phyloP scores from a whole-genome alignment of 2,329 filamentous ascomycete species.

The Pseudodiploospora longispora region DNA sequence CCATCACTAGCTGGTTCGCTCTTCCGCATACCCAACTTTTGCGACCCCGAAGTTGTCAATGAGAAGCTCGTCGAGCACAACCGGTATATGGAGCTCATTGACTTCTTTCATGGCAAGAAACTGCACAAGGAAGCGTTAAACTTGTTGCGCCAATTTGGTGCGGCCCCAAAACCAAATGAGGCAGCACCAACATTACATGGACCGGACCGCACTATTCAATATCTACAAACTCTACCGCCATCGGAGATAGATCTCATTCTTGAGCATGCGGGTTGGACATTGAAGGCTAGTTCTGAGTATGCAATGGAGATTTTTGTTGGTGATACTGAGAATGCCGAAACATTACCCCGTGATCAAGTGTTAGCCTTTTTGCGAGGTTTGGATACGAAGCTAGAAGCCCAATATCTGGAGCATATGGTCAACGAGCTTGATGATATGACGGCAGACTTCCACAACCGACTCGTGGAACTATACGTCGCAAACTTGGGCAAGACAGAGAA shows the following conservation, averaged over 20 bases:
- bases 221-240: conserved; percentile 81
- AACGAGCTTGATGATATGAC: conserved; percentile 76
- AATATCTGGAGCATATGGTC: conserved; percentile 87
- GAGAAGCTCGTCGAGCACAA: conserved; percentile 83
- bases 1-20: conserved; percentile 79
- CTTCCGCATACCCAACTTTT: conserved; percentile 95
- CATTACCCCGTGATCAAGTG: conserved; percentile 68
- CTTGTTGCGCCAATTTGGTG: conserved; percentile 73
- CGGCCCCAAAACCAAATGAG: conserved; percentile 42
- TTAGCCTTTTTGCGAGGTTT: conserved; percentile 65
- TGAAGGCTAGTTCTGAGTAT: conserved; percentile 61
- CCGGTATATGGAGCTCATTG: conserved; percentile 89
- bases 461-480: conserved; percentile 64
- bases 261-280: conserved; percentile 84
- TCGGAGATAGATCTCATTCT: conserved; percentile 86
- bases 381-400: conserved; percentile 62
- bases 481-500: conserved; percentile 39
- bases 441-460: conserved; percentile 76
- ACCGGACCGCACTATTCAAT: conserved; percentile 74
- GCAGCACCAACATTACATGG: conserved; percentile 58
- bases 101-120: conserved; percentile 94
- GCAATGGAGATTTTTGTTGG: conserved; percentile 92
- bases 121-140: conserved; percentile 82
- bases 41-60: conserved; percentile 90
- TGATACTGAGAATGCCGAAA: conserved; percentile 92